Evolutionary conservation across 345 rosid species (phyloP).

Genomic region (Erucastrum elatum): DNA sequence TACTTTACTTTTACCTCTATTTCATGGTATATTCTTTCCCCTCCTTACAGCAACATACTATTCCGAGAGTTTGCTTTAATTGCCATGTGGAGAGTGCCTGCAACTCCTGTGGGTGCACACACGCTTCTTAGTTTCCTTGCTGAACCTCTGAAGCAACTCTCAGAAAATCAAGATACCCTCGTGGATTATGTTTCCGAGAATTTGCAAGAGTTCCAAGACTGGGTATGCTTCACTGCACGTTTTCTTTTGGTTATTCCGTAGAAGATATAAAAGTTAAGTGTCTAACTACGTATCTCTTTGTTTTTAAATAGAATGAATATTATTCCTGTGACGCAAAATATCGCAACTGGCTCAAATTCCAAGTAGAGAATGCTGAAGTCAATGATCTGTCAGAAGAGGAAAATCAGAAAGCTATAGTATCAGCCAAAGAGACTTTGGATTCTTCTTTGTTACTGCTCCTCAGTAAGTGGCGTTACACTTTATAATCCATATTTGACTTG

Average conservation of each 20-base stretch:
- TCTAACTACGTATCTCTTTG: slow-evolving; percentile 8
- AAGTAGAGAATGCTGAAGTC: slow-evolving; percentile 72
- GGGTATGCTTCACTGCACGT: slow-evolving; percentile 59
- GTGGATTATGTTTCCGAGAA: slow-evolving; percentile 72
- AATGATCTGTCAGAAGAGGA: slow-evolving; percentile 76
- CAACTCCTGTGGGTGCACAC: slow-evolving; percentile 96
- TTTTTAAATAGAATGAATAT: slow-evolving; percentile 67
- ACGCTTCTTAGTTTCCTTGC: slow-evolving; percentile 88
- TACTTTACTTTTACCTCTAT: slow-evolving; percentile 20
- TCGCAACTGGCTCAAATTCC: slow-evolving; percentile 91
- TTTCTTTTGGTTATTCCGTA: slow-evolving; percentile 7
- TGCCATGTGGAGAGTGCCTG: slow-evolving; percentile 99
- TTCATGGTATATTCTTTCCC: slow-evolving; percentile 12
- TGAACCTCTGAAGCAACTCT: slow-evolving; percentile 95
- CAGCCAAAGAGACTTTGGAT: slow-evolving; percentile 70
- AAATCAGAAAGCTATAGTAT: slow-evolving; percentile 54
- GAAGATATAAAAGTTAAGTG: slow-evolving; percentile 3
- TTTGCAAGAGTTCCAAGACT: slow-evolving; percentile 86
- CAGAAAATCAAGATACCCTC: slow-evolving; percentile 58
- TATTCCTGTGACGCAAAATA: slow-evolving; percentile 96
- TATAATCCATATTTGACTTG: not conserved
- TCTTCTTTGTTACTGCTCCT: slow-evolving; percentile 64
- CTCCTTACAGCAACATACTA: slow-evolving; percentile 66
- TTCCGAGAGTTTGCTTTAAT: slow-evolving; percentile 95
- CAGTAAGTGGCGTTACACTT: slow-evolving; percentile 50